Evolutionary conservation across 2,329 filamentous ascomycete genomes (phyloP), one percentile per base, ranked within the genome.

Genomic region (Diaporthe batatas): DNA sequence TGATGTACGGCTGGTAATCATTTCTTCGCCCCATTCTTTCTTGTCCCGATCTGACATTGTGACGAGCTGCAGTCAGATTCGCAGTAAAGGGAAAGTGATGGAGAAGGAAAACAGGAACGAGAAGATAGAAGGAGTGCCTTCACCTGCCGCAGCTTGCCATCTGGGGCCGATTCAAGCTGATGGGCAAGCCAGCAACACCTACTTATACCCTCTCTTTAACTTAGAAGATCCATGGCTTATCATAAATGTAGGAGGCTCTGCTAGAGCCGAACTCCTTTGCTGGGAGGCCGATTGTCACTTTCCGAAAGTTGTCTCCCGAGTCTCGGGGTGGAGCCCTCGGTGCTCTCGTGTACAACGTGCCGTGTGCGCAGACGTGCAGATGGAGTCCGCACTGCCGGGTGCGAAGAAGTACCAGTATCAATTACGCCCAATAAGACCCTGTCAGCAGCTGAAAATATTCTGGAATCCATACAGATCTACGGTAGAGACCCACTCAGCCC

Each of bases 321-420:
- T 25, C 57, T 62, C 58, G 58, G 58, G 58, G 58, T 62, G 58
- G 58, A 44, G 21, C 36, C 58, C 39, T 62, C 58, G 58, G 58
- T 44, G 36, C 36, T 44, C 58, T 62, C 44, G 36, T 36, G 57
- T 32, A 23, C 6, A 8, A 39, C 25, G 55, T 39, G 32, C 32
- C 8, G 54, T 39, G 55, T 21, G 54, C 23, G 34, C 32, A 23
- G 55, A 39, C 34, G 51, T 23, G 34, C 34, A 47, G 39, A 62
- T 23, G 23, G 42, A 62, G 44, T 62, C 39, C 57, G 23, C 57
- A 62, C 8, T 21, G 29, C 32, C 21, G 23, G 36, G 16, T 18
- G 36, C 12, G 44, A 16, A 29, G 36, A 44, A 2, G 14, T 29
- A 1, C n/a, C n/a, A n/a, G n/a, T n/a, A n/a, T 42, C 39, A 16